Evolutionary conservation across 1,139 yeast species (phyloP).

Genomic region (Yamadazyma triangularis): DNA sequence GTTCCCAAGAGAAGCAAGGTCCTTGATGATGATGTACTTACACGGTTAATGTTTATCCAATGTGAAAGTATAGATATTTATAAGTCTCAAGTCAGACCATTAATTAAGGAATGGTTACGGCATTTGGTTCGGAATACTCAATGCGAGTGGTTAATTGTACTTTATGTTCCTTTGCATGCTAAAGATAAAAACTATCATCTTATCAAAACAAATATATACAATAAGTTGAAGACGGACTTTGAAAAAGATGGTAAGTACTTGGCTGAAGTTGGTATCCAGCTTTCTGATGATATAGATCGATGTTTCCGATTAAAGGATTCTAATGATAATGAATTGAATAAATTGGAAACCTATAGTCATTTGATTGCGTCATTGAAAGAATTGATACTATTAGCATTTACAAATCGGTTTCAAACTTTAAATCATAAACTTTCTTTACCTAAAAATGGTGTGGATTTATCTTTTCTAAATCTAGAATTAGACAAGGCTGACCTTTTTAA

Average conservation of each 20-base stretch:
- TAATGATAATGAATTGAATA: slow-evolving; percentile 31
- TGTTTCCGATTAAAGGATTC: slow-evolving; percentile 19
- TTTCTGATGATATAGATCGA: slow-evolving; percentile 8
- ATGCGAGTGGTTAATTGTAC: slow-evolving; percentile 60
- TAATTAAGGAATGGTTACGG: slow-evolving; percentile 76
- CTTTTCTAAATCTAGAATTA: slow-evolving; percentile 13
- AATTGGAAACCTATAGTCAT: slow-evolving; percentile 47
- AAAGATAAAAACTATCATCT: slow-evolving; percentile 34
- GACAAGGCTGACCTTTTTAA: slow-evolving; percentile 29
- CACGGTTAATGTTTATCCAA: slow-evolving; percentile 66
- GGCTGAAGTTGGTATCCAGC: slow-evolving; percentile 2
- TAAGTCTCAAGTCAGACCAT: slow-evolving; percentile 73
- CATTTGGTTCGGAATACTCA: slow-evolving; percentile 40
- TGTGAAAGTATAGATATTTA: slow-evolving; percentile 69
- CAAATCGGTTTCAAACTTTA: slow-evolving; percentile 37
- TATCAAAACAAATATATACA: slow-evolving; percentile 54
- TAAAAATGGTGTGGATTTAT: slow-evolving; percentile 5
- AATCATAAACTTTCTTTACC: slow-evolving; percentile 8
- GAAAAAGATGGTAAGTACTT: slow-evolving; percentile 42
- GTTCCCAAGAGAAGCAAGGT: slow-evolving; percentile 35
- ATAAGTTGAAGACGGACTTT: slow-evolving; percentile 67
- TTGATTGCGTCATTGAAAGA: slow-evolving; percentile 45
- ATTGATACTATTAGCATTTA: slow-evolving; percentile 53
- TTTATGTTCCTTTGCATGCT: slow-evolving; percentile 45
- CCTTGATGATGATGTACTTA: slow-evolving; percentile 42